Percentiles rank a stretch among this genome's conserved stretches.
phyloP scores from a whole-genome alignment of 768 basidiomycete species.

The Tephrocybe sp. region DNA sequence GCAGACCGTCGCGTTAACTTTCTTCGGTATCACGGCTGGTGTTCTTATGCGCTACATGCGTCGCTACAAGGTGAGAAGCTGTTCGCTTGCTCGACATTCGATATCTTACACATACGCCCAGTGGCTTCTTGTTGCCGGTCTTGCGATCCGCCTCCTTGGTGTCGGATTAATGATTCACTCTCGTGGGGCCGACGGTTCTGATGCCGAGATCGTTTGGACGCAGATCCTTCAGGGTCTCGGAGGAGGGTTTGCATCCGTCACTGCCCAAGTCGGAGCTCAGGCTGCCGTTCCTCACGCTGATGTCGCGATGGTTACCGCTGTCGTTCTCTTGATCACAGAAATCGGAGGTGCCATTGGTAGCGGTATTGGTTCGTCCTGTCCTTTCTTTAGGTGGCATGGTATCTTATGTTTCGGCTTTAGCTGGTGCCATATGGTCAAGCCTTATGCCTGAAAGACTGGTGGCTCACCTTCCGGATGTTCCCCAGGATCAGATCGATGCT shows the following conservation, averaged over 20 bases:
- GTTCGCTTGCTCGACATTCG: background rate
- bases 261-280: slow-evolving; percentile 60
- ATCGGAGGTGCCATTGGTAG: slow-evolving; percentile 65
- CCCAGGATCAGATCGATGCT: slow-evolving; percentile 35
- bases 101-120: slow-evolving; percentile 12
- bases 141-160: slow-evolving; percentile 58
- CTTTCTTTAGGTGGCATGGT: slow-evolving; percentile 4
- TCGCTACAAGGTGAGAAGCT: slow-evolving; percentile 48
- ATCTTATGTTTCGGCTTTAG: slow-evolving; percentile 21
- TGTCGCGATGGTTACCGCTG: slow-evolving; percentile 64
- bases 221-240: slow-evolving; percentile 76
- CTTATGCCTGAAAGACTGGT: slow-evolving; percentile 63
- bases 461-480: slow-evolving; percentile 48
- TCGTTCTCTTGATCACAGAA: slow-evolving; percentile 67
- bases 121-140: slow-evolving; percentile 52
- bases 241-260: slow-evolving; percentile 63
- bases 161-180: slow-evolving; percentile 71
- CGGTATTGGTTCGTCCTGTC: slow-evolving; percentile 45
- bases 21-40: slow-evolving; percentile 64
- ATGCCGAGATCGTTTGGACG: slow-evolving; percentile 56
- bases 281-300: slow-evolving; percentile 63
- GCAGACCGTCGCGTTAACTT: slow-evolving; percentile 56
- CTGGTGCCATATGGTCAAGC: slow-evolving; percentile 65
- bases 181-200: slow-evolving; percentile 54
- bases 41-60: slow-evolving; percentile 48